These are phyloP conservation scores for Hypoxylon fragiforme DNA, from an alignment of 495 filamentous ascomycete species.

Conservation along the genomic window DNA sequence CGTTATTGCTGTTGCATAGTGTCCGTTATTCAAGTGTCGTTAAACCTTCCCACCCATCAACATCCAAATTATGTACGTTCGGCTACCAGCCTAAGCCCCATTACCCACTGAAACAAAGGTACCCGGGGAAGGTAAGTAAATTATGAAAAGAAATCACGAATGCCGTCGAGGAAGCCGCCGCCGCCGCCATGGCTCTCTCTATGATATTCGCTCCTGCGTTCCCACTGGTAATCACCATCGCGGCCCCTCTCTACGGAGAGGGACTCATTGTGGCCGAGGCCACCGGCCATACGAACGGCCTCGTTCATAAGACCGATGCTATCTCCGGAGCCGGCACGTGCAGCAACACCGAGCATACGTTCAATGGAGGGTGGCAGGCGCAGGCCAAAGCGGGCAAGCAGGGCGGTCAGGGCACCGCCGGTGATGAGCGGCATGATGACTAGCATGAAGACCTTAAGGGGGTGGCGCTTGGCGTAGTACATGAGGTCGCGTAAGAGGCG, in stretches of 20 bases:
- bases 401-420: conserved; percentile 72
- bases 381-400: conserved; percentile 76
- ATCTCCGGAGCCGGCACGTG: conserved; percentile 52
- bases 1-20: too few species aligned
- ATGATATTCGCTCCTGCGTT: conserved; percentile 47
- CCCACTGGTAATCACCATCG: conserved; percentile 43
- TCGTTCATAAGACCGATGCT: conserved; percentile 57
- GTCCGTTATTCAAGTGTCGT: background rate
- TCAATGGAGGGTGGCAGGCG: conserved; percentile 64
- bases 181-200: conserved; percentile 34
- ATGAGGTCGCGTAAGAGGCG: conserved; percentile 73
- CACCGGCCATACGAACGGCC: conserved; percentile 49
- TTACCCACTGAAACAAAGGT: background rate
- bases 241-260: conserved; percentile 36
- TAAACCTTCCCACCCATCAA: background rate
- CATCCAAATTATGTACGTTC: background rate
- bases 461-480: conserved; percentile 75
- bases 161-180: conserved; percentile 30
- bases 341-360: conserved; percentile 58
- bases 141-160: conserved; percentile 38
- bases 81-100: background rate
- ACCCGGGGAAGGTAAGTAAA: background rate
- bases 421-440: conserved; percentile 83
- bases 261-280: conserved; percentile 22
- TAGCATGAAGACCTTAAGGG: conserved; percentile 80